phyloP scores from a whole-genome alignment of 108 stramenopile genomes.

The Fragilaria crotonensis region DNA sequence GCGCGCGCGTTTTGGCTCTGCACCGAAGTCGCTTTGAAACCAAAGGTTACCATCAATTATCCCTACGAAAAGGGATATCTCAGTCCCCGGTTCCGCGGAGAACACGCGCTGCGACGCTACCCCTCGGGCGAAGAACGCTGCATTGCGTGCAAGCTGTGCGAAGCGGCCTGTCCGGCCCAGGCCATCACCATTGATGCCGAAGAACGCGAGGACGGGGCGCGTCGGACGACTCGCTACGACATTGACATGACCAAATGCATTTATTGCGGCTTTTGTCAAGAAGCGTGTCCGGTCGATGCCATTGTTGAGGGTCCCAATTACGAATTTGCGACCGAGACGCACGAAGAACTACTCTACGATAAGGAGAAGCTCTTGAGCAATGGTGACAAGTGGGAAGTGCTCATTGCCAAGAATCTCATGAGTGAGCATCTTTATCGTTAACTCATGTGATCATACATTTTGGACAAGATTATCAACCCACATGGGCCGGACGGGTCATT shows the following conservation, averaged over 20 bases:
- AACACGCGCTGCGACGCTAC: constrained; percentile 96
- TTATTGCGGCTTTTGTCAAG: constrained; percentile 99
- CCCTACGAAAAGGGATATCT: constrained; percentile 96
- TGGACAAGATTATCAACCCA: too few species aligned
- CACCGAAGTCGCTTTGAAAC: constrained; percentile 72
- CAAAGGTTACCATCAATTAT: constrained; percentile 98
- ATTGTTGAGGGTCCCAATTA: constrained; percentile 99
- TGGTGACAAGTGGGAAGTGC: constrained; percentile 99
- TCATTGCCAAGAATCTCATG: constrained; percentile 95
- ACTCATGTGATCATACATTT: too few species aligned
- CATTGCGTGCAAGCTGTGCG: constrained; percentile 99
- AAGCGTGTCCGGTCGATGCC: constrained; percentile 97
- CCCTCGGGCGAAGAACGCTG: constrained; percentile 98
- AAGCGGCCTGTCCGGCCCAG: constrained; percentile 99
- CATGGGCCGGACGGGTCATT: too few species aligned
- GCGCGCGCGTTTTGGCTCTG: constrained; percentile 75
- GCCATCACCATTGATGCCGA: constrained; percentile 99
- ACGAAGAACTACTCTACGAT: constrained; percentile 98
- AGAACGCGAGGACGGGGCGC: constrained; percentile 88
- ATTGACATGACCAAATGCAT: constrained; percentile 99
- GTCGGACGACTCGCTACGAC: constrained; percentile 97
- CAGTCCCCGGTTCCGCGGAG: constrained; percentile 97
- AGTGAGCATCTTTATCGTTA: constrained; percentile 96
- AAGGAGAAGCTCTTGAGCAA: constrained; percentile 98
- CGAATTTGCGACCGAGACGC: constrained; percentile 98